Conservation (phyloP, 176 grass and related monocot species). For the Paspalum notatum region DNA sequence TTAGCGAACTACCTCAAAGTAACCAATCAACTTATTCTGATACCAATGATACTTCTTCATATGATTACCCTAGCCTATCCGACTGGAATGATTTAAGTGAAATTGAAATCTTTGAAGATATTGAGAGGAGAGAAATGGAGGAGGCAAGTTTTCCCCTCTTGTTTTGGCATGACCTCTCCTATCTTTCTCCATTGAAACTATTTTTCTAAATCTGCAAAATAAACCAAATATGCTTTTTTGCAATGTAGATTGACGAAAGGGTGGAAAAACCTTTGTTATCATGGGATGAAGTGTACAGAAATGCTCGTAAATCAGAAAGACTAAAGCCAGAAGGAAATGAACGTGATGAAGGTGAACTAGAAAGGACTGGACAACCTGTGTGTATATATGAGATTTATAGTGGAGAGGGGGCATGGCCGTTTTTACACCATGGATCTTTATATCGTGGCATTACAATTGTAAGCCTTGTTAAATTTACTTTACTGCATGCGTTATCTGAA, state of each 20-base stretch:
- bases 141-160: slow-evolving; percentile 55
- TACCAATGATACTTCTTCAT: slow-evolving; percentile 57
- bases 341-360: slow-evolving; percentile 91
- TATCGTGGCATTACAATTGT: slow-evolving; percentile 91
- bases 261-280: slow-evolving; percentile 75
- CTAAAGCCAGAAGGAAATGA: slow-evolving; percentile 77
- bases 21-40: slow-evolving; percentile 41
- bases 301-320: slow-evolving; percentile 83
- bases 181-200: slow-evolving; percentile 36
- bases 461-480: slow-evolving; percentile 50
- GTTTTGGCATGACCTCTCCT: slow-evolving; percentile 18
- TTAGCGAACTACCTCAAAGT: slow-evolving; percentile 59
- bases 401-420: slow-evolving; percentile 80
- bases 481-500: slow-evolving; percentile 16
- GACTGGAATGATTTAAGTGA: slow-evolving; percentile 83
- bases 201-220: slow-evolving; percentile 17
- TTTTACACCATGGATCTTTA: slow-evolving; percentile 92
- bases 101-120: slow-evolving; percentile 82
- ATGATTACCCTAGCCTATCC: slow-evolving; percentile 64
- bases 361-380: slow-evolving; percentile 82
- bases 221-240: slow-evolving; percentile 22
- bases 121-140: slow-evolving; percentile 78
- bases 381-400: slow-evolving; percentile 92
- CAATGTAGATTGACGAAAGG: slow-evolving; percentile 87
- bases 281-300: slow-evolving; percentile 95